Base-by-base conservation (phyloP, 192 early-diverging fungal genomes). In the Powellomyces hirtus region DNA sequence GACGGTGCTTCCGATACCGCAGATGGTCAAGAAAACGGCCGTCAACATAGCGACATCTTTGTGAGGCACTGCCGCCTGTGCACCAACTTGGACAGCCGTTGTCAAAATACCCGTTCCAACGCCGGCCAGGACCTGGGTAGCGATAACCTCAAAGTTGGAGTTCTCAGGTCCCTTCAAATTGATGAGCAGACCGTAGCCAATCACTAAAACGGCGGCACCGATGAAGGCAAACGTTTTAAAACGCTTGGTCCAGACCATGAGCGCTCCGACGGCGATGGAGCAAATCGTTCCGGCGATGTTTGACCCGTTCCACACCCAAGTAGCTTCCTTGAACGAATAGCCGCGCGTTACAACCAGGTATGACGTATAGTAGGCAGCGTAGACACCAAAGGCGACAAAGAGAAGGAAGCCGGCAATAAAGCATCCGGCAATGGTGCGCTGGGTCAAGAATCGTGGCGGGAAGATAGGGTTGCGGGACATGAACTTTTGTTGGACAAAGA, bases 51-150 rank as follows among this genome's bases (percentile, higher is more conserved):
- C 64, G 45, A 66, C 51, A 31, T 66, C 52, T 13, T 13, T 30
- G 24, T 53, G 52, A 58, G 49, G 49, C 16, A 66, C 64, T 22
- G 64, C 64, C 4, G 64, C 64, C 37, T 66, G 64, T 11, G 35
- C 64, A 24, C 64, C 64, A 35, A 66, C 64, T 56, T 66, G 64
- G 1, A 30, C 30, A 22, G 64, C 64, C 16, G 34, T 56, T 11
- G 35, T 66, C 56, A 66, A 36, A 33, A 56, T 11, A 22, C 64
- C 64, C 22, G 27, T 52, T 4, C 64, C 64, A 30, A 66, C 11
- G 13, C 64, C 64, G 33, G 35, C 34, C 1, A 66, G 14, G 0
- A 36, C 38, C 57, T 66, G 64, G 11, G 64, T n/a, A 38, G 38
- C n/a, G 49, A 66, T 56, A 20, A 66, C 36, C 14, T 36, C 30